Evolutionary conservation across 331 rosid genomes (phyloP).

Genomic region (Dryas integrifolia): DNA sequence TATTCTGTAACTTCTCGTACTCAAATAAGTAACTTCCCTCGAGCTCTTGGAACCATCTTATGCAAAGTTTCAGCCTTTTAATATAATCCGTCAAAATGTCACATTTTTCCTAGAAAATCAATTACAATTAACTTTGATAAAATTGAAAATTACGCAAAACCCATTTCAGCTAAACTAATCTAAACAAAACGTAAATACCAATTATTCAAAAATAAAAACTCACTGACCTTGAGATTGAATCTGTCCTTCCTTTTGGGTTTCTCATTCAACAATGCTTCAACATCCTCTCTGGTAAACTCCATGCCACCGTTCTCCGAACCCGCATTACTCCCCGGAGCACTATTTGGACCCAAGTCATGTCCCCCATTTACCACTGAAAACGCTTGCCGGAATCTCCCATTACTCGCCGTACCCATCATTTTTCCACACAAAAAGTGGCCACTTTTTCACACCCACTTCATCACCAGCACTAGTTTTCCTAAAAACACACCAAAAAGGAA

Average conservation of each 20-base stretch:
- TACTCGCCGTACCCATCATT: slow-evolving; percentile 85
- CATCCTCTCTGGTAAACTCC: slow-evolving; percentile 93
- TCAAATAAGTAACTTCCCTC: slow-evolving; percentile 72
- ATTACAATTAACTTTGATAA: slow-evolving; percentile 3
- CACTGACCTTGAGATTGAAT: slow-evolving; percentile 83
- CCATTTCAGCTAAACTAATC: background rate
- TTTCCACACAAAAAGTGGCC: slow-evolving; percentile 25
- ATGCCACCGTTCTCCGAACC: slow-evolving; percentile 76
- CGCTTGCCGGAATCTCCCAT: slow-evolving; percentile 68
- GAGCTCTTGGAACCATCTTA: slow-evolving; percentile 97
- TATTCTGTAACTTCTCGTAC: slow-evolving; percentile 64
- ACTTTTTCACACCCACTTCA: slow-evolving; percentile 40
- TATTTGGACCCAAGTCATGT: slow-evolving; percentile 61
- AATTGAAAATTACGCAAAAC: slow-evolving; percentile 15
- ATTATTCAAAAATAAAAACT: background rate
- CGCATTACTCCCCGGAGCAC: slow-evolving; percentile 85
- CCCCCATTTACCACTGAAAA: slow-evolving; percentile 72
- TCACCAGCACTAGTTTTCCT: slow-evolving; percentile 36
- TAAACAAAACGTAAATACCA: background rate
- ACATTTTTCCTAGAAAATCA: slow-evolving; percentile 78
- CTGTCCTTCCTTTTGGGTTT: slow-evolving; percentile 83
- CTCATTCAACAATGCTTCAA: slow-evolving; percentile 76
- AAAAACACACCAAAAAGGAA: background rate
- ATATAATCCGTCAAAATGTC: slow-evolving; percentile 85
- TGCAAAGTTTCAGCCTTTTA: slow-evolving; percentile 82